phyloP scores from a whole-genome alignment of 2,329 filamentous ascomycete species.

The Aspergillus floridensis region DNA sequence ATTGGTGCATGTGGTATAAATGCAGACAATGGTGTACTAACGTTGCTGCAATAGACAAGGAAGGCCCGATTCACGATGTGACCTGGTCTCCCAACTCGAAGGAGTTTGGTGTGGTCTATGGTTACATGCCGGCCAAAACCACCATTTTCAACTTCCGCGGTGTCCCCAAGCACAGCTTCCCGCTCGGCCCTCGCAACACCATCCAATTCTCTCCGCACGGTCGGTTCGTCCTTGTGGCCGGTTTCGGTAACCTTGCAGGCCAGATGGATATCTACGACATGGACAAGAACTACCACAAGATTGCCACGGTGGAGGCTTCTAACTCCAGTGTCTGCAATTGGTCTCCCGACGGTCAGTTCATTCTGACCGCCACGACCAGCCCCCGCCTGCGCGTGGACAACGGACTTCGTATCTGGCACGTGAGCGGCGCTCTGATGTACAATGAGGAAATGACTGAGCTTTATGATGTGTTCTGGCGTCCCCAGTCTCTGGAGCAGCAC shows the following conservation, averaged over 20 bases:
- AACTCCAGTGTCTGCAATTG: slow-evolving; percentile 96
- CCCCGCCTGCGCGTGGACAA: slow-evolving; percentile 95
- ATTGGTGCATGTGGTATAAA: neutral
- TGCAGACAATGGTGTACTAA: slow-evolving; percentile 13
- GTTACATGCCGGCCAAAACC: slow-evolving; percentile 98
- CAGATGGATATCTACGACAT: slow-evolving; percentile 98
- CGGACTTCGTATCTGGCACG: slow-evolving; percentile 92
- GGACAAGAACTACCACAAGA: slow-evolving; percentile 87
- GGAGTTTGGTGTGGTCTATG: slow-evolving; percentile 96
- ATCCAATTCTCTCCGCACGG: slow-evolving; percentile 92
- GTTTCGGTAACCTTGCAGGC: slow-evolving; percentile 94
- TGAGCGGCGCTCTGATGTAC: slow-evolving; percentile 85
- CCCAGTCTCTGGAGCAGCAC: slow-evolving; percentile 62
- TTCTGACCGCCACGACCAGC: slow-evolving; percentile 96
- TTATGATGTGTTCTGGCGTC: slow-evolving; percentile 87
- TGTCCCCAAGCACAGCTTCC: slow-evolving; percentile 78
- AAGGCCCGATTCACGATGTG: slow-evolving; percentile 96
- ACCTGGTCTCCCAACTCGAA: slow-evolving; percentile 98
- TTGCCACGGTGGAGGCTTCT: slow-evolving; percentile 89
- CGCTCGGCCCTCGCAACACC: slow-evolving; percentile 86
- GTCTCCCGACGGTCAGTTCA: slow-evolving; percentile 93
- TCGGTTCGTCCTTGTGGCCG: slow-evolving; percentile 87
- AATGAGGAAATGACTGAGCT: slow-evolving; percentile 92
- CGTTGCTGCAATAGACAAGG: slow-evolving; percentile 67
- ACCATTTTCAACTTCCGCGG: slow-evolving; percentile 95